Conservation (phyloP, 2,329 filamentous ascomycete species). For the Aspergillus flavus region DNA sequence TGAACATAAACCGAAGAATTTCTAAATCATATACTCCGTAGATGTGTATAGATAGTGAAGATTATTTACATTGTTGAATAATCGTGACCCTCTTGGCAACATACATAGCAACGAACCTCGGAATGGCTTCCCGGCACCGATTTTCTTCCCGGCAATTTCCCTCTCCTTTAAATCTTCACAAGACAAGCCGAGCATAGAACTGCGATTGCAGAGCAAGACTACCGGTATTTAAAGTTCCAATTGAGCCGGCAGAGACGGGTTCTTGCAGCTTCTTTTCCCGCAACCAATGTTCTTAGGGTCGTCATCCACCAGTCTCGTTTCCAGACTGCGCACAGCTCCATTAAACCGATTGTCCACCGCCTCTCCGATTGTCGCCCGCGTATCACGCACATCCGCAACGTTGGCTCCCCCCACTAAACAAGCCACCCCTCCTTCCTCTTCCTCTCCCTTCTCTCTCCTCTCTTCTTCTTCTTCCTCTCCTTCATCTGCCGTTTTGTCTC, state of each 20-base stretch:
- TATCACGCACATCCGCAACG: slow-evolving; percentile 40
- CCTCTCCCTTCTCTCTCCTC: slow-evolving; percentile 17
- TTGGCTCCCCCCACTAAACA: slow-evolving; percentile 46
- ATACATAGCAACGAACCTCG: slow-evolving; percentile 14
- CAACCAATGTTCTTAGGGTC: slow-evolving; percentile 13
- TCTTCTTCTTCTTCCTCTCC: slow-evolving; percentile 28
- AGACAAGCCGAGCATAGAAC: not conserved
- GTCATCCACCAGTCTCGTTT: slow-evolving; percentile 4
- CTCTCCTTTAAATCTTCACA: slow-evolving; percentile 5
- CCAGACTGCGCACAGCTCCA: slow-evolving; percentile 24
- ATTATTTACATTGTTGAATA: not conserved
- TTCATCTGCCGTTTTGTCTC: slow-evolving; percentile 12
- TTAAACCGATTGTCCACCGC: slow-evolving; percentile 42
- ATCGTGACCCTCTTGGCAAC: not conserved
- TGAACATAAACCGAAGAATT: not conserved
- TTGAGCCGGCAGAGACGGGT: not conserved
- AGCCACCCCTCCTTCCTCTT: slow-evolving; percentile 33
- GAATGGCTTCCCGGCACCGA: slow-evolving; percentile 18
- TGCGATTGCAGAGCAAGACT: not conserved
- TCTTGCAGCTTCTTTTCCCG: not conserved
- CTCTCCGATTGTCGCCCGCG: slow-evolving; percentile 29
- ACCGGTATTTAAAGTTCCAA: not conserved
- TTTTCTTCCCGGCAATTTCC: slow-evolving; percentile 16
- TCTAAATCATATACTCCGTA: not conserved
- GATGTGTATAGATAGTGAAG: not conserved